phyloP scores from a whole-genome alignment of 352 stramenopile species.

The Stramenopiles sp. region DNA sequence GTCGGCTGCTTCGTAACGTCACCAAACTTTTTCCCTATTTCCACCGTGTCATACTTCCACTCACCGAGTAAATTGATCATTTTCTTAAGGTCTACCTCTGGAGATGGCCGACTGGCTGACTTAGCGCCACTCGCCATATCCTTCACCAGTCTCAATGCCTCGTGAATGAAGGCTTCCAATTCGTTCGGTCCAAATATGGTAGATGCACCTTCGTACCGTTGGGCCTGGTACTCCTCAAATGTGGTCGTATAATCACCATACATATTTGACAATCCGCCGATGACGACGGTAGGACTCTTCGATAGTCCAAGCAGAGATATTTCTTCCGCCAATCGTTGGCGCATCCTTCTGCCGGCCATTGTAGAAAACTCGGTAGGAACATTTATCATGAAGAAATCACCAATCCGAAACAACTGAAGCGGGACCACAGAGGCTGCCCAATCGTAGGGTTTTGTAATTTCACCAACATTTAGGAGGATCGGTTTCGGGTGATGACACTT shows the following conservation, averaged over 20 bases:
- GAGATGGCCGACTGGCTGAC: constrained; percentile 3
- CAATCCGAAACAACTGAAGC: constrained; percentile 31
- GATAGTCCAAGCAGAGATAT: constrained; percentile 13
- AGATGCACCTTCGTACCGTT: constrained; percentile 63
- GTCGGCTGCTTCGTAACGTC: constrained; percentile 28
- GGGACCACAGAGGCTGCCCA: constrained; percentile 32
- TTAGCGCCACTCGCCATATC: constrained; percentile 20
- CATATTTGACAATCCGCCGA: constrained; percentile 39
- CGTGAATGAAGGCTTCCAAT: constrained; percentile 39
- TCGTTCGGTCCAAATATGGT: constrained; percentile 64
- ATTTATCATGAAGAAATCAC: constrained; percentile 31
- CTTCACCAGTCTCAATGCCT: constrained; percentile 25
- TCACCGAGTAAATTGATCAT: constrained; percentile 19
- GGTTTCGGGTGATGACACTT: constrained; percentile 33
- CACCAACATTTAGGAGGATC: constrained; percentile 33
- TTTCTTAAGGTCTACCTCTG: constrained; percentile 18
- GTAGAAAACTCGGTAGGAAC: constrained; percentile 35
- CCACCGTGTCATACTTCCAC: constrained; percentile 21
- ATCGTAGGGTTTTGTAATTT: constrained; percentile 26
- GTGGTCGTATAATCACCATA: constrained; percentile 61
- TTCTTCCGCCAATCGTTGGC: constrained; percentile 20
- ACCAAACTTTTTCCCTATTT: constrained; percentile 31
- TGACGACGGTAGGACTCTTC: constrained; percentile 25
- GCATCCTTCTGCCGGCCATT: constrained; percentile 32
- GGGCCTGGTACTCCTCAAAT: constrained; percentile 51